phyloP scores from a whole-genome alignment of 257 asterid species.

The Fraxinus cuspidata region DNA sequence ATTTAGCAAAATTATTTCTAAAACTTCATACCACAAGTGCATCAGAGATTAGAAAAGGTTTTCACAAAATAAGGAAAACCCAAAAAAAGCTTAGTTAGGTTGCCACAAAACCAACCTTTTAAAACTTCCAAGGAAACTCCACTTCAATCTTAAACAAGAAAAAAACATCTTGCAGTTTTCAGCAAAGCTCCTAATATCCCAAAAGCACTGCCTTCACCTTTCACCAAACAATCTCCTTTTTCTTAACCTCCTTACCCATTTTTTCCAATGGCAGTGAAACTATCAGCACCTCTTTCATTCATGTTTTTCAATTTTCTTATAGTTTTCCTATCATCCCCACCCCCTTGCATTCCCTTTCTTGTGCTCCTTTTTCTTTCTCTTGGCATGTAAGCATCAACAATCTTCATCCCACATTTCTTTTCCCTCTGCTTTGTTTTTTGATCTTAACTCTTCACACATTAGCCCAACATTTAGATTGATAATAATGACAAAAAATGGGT shows the following conservation, averaged over 20 bases:
- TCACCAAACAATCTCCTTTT: neutral
- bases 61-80: neutral
- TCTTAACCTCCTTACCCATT: neutral
- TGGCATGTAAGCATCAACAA: neutral
- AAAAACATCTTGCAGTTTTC: neutral
- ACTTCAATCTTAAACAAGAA: neutral
- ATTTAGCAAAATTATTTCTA: neutral
- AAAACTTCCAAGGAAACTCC: neutral
- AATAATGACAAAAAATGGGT: too few species aligned
- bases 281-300: neutral
- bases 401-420: neutral
- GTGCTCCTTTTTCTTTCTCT: neutral
- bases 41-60: neutral
- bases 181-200: neutral
- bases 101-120: neutral
- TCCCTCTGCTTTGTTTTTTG: neutral
- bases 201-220: neutral
- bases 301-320: neutral
- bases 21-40: neutral
- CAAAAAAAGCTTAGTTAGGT: neutral
- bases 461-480: neutral
- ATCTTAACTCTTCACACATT: neutral
- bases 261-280: neutral
- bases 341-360: neutral
- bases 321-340: neutral